Percentiles rank a stretch among this genome's conserved stretches.
Evolutionary conservation across 345 rosid genomes (phyloP).

Genomic region (Lepidium sativum): DNA sequence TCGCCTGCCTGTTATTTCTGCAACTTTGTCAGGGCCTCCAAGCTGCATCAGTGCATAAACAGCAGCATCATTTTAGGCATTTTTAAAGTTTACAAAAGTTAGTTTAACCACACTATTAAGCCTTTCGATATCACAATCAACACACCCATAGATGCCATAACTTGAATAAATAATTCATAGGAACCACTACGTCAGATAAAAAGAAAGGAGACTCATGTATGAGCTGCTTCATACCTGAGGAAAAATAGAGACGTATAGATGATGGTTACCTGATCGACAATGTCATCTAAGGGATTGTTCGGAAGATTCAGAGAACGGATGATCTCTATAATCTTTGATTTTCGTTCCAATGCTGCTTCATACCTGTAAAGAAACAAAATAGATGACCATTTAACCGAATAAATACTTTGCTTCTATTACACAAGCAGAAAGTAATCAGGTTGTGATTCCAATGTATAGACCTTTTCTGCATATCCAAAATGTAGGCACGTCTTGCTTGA

Average conservation of each 20-base stretch:
- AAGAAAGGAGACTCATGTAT: constrained; percentile 6
- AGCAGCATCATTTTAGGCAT: constrained; percentile 5
- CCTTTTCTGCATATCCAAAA: constrained; percentile 71
- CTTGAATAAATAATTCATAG: constrained; percentile 13
- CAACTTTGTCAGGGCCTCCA: constrained; percentile 96
- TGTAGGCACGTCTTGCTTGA: constrained; percentile 56
- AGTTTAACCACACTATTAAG: constrained; percentile 1
- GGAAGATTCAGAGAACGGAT: constrained; percentile 89
- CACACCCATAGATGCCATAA: constrained; percentile 4
- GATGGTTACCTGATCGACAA: constrained; percentile 74
- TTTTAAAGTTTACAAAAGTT: constrained; percentile 6
- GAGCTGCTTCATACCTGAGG: neutral
- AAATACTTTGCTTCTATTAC: neutral
- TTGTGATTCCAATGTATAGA: constrained; percentile 15
- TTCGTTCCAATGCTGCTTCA: constrained; percentile 79
- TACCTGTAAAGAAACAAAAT: constrained; percentile 43
- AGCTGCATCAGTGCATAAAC: constrained; percentile 49
- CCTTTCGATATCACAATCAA: constrained; percentile 5
- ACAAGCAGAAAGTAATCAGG: constrained; percentile 2
- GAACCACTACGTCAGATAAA: neutral
- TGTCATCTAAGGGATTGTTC: constrained; percentile 95
- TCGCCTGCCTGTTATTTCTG: constrained; percentile 97
- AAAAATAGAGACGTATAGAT: neutral
- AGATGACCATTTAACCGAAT: neutral
- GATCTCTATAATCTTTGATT: constrained; percentile 77